These are phyloP conservation scores for Drosera capensis DNA, from an alignment of 148 eudicot genomes.

Conservation along the genomic window DNA sequence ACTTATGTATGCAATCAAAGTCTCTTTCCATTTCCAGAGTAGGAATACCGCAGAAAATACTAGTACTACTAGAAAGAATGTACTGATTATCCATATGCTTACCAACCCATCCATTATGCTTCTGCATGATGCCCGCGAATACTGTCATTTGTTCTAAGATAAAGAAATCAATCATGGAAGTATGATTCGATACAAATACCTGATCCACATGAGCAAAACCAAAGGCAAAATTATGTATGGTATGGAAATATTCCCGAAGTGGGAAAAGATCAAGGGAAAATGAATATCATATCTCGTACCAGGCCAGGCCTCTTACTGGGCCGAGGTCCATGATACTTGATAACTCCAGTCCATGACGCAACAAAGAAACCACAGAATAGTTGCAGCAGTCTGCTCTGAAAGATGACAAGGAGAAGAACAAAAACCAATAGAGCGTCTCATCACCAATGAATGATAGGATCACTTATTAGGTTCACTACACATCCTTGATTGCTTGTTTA, in stretches of 20 bases:
- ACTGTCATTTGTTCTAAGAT: constrained; percentile 98
- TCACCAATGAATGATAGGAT: no score
- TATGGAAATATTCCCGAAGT: background rate
- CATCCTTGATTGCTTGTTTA: no score
- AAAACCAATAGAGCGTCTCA: no score
- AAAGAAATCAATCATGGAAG: constrained; percentile 98
- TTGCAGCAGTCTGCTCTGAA: constrained; percentile 83
- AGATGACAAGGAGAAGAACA: constrained; percentile 5
- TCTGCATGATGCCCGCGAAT: constrained; percentile 98
- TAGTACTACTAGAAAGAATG: background rate
- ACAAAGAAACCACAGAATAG: constrained; percentile 94
- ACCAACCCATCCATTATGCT: constrained; percentile 99
- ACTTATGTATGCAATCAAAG: no score
- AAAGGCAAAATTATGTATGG: background rate
- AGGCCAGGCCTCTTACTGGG: constrained; percentile 89
- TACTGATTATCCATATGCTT: constrained; percentile 14
- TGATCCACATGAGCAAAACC: constrained; percentile 13
- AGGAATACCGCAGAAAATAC: no score
- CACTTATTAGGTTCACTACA: no score
- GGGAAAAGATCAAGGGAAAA: background rate
- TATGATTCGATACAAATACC: constrained; percentile 97
- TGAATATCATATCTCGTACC: constrained; percentile 18
- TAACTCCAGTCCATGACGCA: constrained; percentile 99
- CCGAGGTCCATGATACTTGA: constrained; percentile 94
- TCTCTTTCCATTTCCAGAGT: no score